Conservation (phyloP, 495 filamentous ascomycete genomes). For the Hypoxylon crocopeplum region DNA sequence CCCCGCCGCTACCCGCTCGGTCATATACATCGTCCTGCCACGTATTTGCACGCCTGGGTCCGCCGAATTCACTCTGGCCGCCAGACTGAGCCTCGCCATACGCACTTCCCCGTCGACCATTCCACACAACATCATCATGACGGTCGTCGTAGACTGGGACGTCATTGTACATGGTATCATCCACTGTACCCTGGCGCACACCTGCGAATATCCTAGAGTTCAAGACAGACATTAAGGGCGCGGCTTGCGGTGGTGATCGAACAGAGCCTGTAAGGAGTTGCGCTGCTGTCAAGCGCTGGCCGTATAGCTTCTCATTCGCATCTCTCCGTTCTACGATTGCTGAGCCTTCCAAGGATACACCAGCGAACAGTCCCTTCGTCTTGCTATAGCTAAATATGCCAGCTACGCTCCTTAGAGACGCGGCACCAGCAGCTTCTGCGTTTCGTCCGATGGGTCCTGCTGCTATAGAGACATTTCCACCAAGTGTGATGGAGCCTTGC, state of each 20-base stretch:
- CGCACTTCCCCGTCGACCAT: slow-evolving; percentile 74
- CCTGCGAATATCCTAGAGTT: slow-evolving; percentile 85
- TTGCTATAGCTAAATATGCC: slow-evolving; percentile 96
- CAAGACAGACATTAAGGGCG: slow-evolving; percentile 82
- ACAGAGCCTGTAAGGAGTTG: slow-evolving; percentile 81
- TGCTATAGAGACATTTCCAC: slow-evolving; percentile 95
- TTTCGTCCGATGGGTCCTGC: slow-evolving; percentile 94
- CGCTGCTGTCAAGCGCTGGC: slow-evolving; percentile 75
- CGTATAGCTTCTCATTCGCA: slow-evolving; percentile 96
- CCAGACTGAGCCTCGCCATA: slow-evolving; percentile 75
- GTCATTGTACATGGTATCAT: slow-evolving; percentile 89
- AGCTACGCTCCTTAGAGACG: slow-evolving; percentile 86
- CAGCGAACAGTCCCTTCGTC: slow-evolving; percentile 96
- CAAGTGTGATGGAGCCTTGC: slow-evolving; percentile 85
- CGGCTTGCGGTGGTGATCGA: slow-evolving; percentile 79
- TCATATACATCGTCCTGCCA: slow-evolving; percentile 94
- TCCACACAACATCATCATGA: slow-evolving; percentile 94
- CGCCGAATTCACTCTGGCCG: slow-evolving; percentile 67
- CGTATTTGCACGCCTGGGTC: slow-evolving; percentile 73
- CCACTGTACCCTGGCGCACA: slow-evolving; percentile 49
- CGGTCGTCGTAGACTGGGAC: slow-evolving; percentile 88
- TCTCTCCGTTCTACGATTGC: slow-evolving; percentile 92
- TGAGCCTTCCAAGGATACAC: slow-evolving; percentile 91
- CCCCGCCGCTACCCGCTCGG: slow-evolving; percentile 59
- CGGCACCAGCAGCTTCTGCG: slow-evolving; percentile 94